These are phyloP conservation scores for Crithidia sp. DNA, from an alignment of 208 protist species.

Conservation along the genomic window DNA sequence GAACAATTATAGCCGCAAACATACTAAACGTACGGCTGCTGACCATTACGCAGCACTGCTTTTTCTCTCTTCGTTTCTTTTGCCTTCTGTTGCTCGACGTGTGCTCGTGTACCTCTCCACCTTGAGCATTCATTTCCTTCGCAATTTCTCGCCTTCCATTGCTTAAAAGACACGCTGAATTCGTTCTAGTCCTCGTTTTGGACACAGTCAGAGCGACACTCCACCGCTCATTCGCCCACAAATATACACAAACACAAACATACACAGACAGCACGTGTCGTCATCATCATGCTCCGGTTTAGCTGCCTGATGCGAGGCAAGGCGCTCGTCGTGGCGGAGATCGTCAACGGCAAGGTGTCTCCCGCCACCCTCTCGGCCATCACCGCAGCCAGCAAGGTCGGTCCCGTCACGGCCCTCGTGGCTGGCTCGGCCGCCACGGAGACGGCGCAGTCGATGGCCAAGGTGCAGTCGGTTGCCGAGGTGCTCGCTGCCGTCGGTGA, in stretches of 20 bases:
- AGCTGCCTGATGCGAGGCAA: conserved; percentile 47
- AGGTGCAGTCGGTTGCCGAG: conserved; percentile 76
- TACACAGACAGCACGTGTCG: conserved; percentile 16
- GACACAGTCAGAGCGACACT: no score
- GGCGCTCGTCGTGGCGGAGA: conserved; percentile 77
- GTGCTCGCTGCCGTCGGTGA: conserved; percentile 78
- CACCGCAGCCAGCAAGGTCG: conserved; percentile 84
- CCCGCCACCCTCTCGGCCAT: conserved; percentile 87
- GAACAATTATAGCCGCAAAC: no score
- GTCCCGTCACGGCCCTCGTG: conserved; percentile 88
- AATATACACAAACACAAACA: not conserved
- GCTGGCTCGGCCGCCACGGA: conserved; percentile 56
- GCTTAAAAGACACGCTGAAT: not conserved
- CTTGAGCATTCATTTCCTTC: no score
- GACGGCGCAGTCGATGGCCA: conserved; percentile 53
- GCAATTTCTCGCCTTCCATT: not conserved
- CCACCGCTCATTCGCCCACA: not conserved
- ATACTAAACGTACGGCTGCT: no score
- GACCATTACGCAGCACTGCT: no score
- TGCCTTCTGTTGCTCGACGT: no score
- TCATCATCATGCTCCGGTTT: conserved; percentile 48
- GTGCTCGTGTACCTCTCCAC: no score
- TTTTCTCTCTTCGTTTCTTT: no score
- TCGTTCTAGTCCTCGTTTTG: not conserved
- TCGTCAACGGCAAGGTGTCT: conserved; percentile 65